Conservation (phyloP, 2,329 filamentous ascomycete genomes). For the Rhexocercosporidium sp. region DNA sequence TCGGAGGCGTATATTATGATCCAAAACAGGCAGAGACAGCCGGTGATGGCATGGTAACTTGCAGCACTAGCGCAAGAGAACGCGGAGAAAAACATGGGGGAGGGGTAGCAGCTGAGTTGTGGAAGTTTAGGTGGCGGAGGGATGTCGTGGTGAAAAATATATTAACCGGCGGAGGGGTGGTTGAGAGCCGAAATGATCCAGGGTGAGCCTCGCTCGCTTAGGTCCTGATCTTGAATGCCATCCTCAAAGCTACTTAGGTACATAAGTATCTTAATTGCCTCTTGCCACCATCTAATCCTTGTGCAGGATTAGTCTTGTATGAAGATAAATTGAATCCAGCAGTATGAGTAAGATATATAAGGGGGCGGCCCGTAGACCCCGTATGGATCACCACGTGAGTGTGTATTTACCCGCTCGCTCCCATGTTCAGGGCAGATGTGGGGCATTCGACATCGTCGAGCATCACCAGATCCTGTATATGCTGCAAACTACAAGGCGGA, state of each 20-base stretch:
- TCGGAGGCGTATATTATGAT: constrained; percentile 3
- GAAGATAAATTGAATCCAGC: background rate
- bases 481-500: background rate
- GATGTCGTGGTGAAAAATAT: constrained; percentile 9
- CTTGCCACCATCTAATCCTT: constrained; percentile 1
- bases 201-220: constrained; percentile 17
- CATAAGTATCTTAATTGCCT: background rate
- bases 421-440: background rate
- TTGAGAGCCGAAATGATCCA: constrained; percentile 10
- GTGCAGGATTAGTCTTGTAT: background rate
- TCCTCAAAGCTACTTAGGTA: background rate
- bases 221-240: constrained; percentile 11
- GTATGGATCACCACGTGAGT: background rate
- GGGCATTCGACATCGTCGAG: background rate
- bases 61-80: background rate
- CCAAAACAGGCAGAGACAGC: constrained; percentile 5
- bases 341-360: constrained; percentile 14
- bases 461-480: constrained; percentile 1
- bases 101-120: constrained; percentile 3
- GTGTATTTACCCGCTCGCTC: constrained; percentile 8
- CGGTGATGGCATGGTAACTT: background rate
- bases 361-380: constrained; percentile 19
- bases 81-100: constrained; percentile 13
- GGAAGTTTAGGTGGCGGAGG: constrained; percentile 4
- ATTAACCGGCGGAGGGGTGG: constrained; percentile 1